Evolutionary conservation across 1,284 basidiomycete species (phyloP).

Genomic region (Sutorius eximius): DNA sequence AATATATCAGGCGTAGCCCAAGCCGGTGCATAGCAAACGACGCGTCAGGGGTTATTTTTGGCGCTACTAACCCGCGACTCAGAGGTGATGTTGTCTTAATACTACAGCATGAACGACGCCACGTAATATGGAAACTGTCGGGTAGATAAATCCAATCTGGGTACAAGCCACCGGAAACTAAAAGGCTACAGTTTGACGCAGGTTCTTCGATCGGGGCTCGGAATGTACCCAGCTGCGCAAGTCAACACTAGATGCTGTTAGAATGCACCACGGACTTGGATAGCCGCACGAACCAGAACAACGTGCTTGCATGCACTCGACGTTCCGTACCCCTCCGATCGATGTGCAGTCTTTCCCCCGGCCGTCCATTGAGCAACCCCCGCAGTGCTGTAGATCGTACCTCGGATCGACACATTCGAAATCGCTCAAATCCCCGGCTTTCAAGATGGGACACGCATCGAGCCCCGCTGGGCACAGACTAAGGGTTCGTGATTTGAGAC

Average conservation of each 20-base stretch:
- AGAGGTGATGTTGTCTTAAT: constrained; percentile 10
- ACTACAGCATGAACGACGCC: not conserved
- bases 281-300: constrained; percentile 21
- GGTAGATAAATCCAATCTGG: not conserved
- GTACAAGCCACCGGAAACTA: not conserved
- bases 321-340: constrained; percentile 63
- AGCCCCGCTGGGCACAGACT: constrained; percentile 44
- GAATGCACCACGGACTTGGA: not conserved
- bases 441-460: constrained; percentile 61
- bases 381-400: constrained; percentile 64
- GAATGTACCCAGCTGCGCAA: constrained; percentile 16
- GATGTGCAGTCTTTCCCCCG: constrained; percentile 70
- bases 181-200: constrained; percentile 16
- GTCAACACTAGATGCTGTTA: constrained; percentile 14
- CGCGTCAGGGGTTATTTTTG: constrained; percentile 19
- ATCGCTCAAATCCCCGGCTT: constrained; percentile 40
- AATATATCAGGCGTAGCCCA: constrained; percentile 35
- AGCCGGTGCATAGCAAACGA: constrained; percentile 27
- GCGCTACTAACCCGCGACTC: constrained; percentile 36
- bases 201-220: constrained; percentile 15
- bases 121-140: not conserved
- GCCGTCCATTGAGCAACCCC: constrained; percentile 66
- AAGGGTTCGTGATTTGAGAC: constrained; percentile 40
- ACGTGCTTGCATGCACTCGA: constrained; percentile 57
- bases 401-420: constrained; percentile 65